A percentile compares a stretch with the other conserved stretches of the same genome.
Conservation (phyloP, 352 stramenopile species). For the Phytophthora macrochlamydospora region DNA sequence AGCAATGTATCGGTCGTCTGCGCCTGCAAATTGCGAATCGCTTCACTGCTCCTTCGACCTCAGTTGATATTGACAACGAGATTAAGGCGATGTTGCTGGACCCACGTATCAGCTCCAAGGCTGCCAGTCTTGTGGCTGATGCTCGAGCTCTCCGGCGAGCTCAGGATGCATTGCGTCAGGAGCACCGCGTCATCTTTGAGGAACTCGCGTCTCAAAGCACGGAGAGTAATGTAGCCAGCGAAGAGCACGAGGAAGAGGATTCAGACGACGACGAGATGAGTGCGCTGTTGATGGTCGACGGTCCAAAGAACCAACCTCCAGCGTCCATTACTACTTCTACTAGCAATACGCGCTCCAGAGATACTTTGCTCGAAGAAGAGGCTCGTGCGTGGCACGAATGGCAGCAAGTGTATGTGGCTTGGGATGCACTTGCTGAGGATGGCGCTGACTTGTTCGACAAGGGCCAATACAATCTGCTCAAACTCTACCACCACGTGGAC, state of each 20-base stretch:
- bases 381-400: conserved; percentile 40
- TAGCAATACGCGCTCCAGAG: conserved; percentile 14
- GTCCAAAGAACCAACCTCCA: conserved; percentile 34
- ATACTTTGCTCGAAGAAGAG: conserved; percentile 26
- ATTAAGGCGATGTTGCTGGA: conserved; percentile 51
- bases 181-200: conserved; percentile 39
- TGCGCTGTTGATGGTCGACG: conserved; percentile 42
- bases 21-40: conserved; percentile 19
- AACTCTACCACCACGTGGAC: conserved; percentile 47
- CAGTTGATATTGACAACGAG: conserved; percentile 21
- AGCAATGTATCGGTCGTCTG: conserved; percentile 22
- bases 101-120: conserved; percentile 44
- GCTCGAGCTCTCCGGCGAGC: conserved; percentile 20
- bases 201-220: conserved; percentile 20
- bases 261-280: conserved; percentile 40
- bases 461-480: conserved; percentile 47
- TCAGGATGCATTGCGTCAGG: conserved; percentile 34
- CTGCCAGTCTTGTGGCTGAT: conserved; percentile 29
- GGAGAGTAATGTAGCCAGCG: not conserved
- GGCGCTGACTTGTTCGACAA: conserved; percentile 41
- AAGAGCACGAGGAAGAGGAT: conserved; percentile 21
- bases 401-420: conserved; percentile 41
- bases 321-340: conserved; percentile 7
- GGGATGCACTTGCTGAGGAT: conserved; percentile 32
- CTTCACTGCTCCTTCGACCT: conserved; percentile 19